These are phyloP conservation scores for Umbellularia californica DNA, from an alignment of 164 flowering plant species.

Conservation along the genomic window DNA sequence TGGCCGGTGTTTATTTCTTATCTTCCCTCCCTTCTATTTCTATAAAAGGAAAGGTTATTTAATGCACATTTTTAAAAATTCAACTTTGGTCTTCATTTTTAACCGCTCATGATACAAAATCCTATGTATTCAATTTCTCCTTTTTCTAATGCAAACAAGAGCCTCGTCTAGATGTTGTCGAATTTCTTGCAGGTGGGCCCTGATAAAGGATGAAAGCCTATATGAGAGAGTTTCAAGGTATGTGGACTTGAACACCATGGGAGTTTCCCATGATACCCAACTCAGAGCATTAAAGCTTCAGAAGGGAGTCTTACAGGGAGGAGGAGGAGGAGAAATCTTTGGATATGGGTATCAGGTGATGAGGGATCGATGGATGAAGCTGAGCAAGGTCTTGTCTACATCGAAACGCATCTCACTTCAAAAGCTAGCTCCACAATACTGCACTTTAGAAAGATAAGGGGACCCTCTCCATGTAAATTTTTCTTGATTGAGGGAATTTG, in stretches of 20 bases:
- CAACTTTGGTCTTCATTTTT: no score
- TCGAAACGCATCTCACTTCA: constrained; percentile 48
- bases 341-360: constrained; percentile 41
- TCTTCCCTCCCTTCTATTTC: no score
- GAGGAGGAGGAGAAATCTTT: constrained; percentile 34
- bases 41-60: no score
- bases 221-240: constrained; percentile 34
- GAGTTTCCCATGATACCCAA: constrained; percentile 57
- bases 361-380: constrained; percentile 45
- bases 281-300: constrained; percentile 54
- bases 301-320: constrained; percentile 29
- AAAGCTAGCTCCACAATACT: constrained; percentile 36
- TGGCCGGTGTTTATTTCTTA: no score
- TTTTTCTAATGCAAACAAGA: background rate
- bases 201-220: constrained; percentile 52
- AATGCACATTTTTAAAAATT: no score
- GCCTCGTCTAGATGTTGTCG: background rate
- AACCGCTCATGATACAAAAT: no score
- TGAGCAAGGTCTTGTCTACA: constrained; percentile 27
- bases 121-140: no score
- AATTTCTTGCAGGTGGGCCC: constrained; percentile 57
- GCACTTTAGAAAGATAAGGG: constrained; percentile 39
- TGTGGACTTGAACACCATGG: constrained; percentile 26
- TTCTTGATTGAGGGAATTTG: no score
- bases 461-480: constrained; percentile 55